These are phyloP conservation scores for Tagetes patula DNA, from an alignment of 129 eudicot species.

Conservation along the genomic window DNA sequence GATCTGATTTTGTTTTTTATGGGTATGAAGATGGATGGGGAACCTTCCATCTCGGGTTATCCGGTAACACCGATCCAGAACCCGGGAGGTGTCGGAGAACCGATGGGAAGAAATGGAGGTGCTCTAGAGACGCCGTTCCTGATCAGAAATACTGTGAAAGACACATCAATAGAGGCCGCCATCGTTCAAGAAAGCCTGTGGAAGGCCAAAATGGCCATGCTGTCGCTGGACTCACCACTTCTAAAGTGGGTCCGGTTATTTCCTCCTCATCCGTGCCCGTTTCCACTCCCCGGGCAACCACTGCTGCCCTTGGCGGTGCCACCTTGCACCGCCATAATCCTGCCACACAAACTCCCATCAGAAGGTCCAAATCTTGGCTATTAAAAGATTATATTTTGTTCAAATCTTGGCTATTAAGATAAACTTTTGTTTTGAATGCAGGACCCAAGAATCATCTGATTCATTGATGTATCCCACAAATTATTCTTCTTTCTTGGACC, in stretches of 20 bases:
- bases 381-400: neutral
- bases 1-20: conserved; percentile 16
- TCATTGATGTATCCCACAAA: conserved; percentile 39
- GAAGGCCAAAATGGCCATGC: conserved; percentile 95
- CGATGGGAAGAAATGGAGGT: conserved; percentile 99
- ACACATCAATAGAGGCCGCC: conserved; percentile 92
- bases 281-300: conserved; percentile 43
- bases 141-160: conserved; percentile 95
- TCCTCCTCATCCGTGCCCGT: conserved; percentile 52
- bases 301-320: conserved; percentile 12
- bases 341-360: conserved; percentile 32
- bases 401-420: too few relatives aligned
- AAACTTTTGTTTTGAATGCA: conserved; percentile 20
- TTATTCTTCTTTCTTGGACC: conserved; percentile 45
- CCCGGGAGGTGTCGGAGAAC: conserved; percentile 97
- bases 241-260: conserved; percentile 49
- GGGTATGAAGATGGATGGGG: conserved; percentile 81
- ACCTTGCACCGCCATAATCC: conserved; percentile 33
- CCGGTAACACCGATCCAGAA: conserved; percentile 86
- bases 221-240: conserved; percentile 51
- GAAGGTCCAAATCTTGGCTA: conserved; percentile 31
- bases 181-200: conserved; percentile 99
- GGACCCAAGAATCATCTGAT: conserved; percentile 48
- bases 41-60: conserved; percentile 77
- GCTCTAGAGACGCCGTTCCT: conserved; percentile 92